Percentiles rank a stretch among this genome's conserved stretches.
Conservation (phyloP, 1,284 basidiomycete genomes). For the Trametes pubescens region DNA sequence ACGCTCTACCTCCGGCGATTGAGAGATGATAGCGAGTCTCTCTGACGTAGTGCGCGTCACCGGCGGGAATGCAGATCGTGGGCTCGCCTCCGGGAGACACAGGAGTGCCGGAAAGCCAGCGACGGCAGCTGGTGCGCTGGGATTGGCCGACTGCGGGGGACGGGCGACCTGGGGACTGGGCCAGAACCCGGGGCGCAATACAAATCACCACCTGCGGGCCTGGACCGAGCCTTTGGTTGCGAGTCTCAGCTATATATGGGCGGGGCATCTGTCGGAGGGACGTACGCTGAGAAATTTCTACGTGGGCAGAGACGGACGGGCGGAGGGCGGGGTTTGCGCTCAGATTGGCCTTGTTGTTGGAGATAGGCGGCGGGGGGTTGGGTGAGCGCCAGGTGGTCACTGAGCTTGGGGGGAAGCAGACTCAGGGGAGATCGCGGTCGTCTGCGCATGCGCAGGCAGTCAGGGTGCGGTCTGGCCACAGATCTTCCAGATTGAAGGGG, state of each 20-base stretch:
- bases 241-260: not conserved
- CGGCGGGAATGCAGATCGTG: not conserved
- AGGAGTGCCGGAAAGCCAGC: constrained; percentile 4
- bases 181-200: constrained; percentile 5
- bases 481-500: not conserved
- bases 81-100: not conserved
- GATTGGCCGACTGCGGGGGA: constrained; percentile 3
- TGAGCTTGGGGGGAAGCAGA: not conserved
- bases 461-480: not conserved
- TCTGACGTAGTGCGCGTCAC: no score
- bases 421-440: not conserved
- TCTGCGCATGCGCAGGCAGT: not conserved
- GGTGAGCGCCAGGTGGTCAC: not conserved
- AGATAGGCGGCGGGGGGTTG: constrained; percentile 12
- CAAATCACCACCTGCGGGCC: constrained; percentile 11
- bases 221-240: not conserved
- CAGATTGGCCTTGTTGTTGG: constrained; percentile 17
- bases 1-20: no score
- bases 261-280: not conserved
- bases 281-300: not conserved
- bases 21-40: no score
- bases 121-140: constrained; percentile 11
- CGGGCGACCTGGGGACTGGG: constrained; percentile 8
- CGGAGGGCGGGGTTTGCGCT: constrained; percentile 6
- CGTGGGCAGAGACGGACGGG: not conserved